These are phyloP conservation scores for Amanita rubescens DNA, from an alignment of 768 basidiomycete genomes.

Conservation along the genomic window DNA sequence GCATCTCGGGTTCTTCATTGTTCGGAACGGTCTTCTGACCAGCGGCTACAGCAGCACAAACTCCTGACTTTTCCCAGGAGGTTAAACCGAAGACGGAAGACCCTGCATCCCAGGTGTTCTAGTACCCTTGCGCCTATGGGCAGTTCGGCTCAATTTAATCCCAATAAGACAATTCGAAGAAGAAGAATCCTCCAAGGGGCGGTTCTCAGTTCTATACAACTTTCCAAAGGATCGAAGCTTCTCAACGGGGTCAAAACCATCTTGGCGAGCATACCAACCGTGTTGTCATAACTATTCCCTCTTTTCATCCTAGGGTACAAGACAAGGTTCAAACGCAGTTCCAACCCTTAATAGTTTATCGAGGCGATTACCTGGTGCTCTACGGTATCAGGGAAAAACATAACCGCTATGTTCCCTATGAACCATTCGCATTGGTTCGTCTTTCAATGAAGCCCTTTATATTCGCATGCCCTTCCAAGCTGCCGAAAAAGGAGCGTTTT, in stretches of 20 bases:
- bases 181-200: neutral
- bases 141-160: neutral
- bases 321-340: neutral
- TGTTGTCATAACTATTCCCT: conserved; percentile 5
- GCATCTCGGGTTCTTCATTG: conserved; percentile 10
- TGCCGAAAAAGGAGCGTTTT: conserved; percentile 80
- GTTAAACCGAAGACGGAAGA: neutral
- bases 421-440: conserved; percentile 28
- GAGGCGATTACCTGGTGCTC: neutral
- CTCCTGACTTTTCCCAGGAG: conserved; percentile 7
- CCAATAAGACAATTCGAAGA: conserved; percentile 2
- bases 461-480: conserved; percentile 66
- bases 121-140: neutral
- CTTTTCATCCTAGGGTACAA: neutral
- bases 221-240: conserved; percentile 6
- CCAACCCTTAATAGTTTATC: conserved; percentile 2
- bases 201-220: conserved; percentile 1
- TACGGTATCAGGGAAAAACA: neutral
- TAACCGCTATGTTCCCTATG: neutral
- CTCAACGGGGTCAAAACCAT: neutral
- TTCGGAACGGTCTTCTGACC: conserved; percentile 8
- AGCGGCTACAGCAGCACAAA: conserved; percentile 6
- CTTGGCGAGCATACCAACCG: conserved; percentile 1
- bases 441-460: conserved; percentile 69
- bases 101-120: neutral